Evolutionary conservation across 352 stramenopile genomes (phyloP), one percentile per base, ranked within the genome.

Genomic region (Globisporangium polare): DNA sequence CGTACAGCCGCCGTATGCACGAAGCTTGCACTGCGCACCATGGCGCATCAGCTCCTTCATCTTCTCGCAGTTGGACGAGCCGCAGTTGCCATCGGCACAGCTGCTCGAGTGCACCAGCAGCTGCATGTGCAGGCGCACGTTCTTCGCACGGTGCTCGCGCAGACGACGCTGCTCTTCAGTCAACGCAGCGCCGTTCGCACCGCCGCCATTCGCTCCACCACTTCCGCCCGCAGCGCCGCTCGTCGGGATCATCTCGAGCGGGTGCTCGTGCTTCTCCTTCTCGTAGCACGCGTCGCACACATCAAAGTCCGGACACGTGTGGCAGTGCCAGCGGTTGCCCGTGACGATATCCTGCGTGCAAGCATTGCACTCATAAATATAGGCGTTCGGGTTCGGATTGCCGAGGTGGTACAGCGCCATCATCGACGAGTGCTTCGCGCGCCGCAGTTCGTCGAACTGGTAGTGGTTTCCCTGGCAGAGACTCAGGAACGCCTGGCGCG

Each of bases 371-470:
- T 90, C 82, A 60, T 94, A 94, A 52, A 95, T 79, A 59, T 93
- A 94, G 12, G 81, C 86, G 53, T 93, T 96, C 54, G 84, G 77
- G 45, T 90, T 93, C 53, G 97, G 92, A 60, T 99, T 99, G 68
- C 97, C 97, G 24, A 99, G 74, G 72, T 99, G 97, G 75, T 98
- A 99, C 45, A 99, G 67, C 27, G 98, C 96, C 97, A 99, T 99
- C 97, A 99, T 99, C 2, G 94, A 99, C 63, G 96, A 99, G 77
- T 99, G 97, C 73, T 99, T 99, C 1, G 97, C 97, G 50, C 97
- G 84, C 24, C 97, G 91, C 35, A 99, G 80, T 71, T 98, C 88
- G 73, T 99, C 97, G 65, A 99, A 99, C 75, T 99, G 97, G 78
- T 99, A 99, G 69, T 99, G 97, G 69, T 99, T 99, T 24, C 86